Percentiles rank a stretch among this genome's conserved stretches.
Conservation (phyloP, 2,329 filamentous ascomycete genomes). For the Cladosporium oxysporum region DNA sequence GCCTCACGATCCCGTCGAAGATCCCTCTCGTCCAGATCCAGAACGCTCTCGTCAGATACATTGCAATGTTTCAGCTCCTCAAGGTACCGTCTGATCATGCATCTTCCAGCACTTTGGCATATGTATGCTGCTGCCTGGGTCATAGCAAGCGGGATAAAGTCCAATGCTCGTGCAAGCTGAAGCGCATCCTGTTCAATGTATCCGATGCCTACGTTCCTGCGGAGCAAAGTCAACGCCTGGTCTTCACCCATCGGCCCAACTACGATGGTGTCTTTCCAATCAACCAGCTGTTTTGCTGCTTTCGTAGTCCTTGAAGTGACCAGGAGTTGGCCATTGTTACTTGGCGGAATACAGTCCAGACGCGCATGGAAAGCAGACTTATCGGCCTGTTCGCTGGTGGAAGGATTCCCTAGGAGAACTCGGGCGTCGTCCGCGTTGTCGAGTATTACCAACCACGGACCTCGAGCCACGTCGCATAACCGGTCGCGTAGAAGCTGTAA, state of each 20-base stretch:
- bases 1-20: slow-evolving; percentile 23
- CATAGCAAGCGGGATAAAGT: slow-evolving; percentile 40
- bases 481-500: slow-evolving; percentile 27
- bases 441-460: slow-evolving; percentile 6
- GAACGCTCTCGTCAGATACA: slow-evolving; percentile 28
- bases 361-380: not conserved
- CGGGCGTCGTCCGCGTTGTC: slow-evolving; percentile 10
- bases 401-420: not conserved
- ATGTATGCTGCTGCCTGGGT: slow-evolving; percentile 41
- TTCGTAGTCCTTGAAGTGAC: not conserved
- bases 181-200: not conserved
- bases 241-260: not conserved
- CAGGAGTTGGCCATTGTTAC: not conserved
- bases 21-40: slow-evolving; percentile 17
- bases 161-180: slow-evolving; percentile 27
- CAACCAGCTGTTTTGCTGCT: not conserved
- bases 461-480: slow-evolving; percentile 24
- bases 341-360: not conserved
- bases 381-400: not conserved
- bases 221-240: not conserved
- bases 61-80: slow-evolving; percentile 35
- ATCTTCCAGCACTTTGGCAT: slow-evolving; percentile 29
- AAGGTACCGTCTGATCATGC: slow-evolving; percentile 43
- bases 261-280: not conserved
- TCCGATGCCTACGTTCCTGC: not conserved